Evolutionary conservation across 1,284 basidiomycete species (phyloP), one percentile per base, ranked within the genome.

Genomic region (Ganoderma lingzhi): DNA sequence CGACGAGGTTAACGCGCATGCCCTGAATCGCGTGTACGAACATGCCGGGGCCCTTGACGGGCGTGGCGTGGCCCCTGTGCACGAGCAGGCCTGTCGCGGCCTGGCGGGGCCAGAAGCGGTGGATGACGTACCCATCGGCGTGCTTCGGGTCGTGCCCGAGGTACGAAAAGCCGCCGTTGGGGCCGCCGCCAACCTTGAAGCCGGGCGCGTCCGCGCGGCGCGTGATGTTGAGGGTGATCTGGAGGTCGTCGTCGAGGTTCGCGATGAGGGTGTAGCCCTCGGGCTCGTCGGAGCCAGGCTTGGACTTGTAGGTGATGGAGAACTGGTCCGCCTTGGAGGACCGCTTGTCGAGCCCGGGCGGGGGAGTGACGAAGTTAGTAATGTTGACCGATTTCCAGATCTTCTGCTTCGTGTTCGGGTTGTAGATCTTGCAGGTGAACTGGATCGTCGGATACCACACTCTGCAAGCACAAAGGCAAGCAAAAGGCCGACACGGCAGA

Each of bases 1-100:
- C 98, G 72, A 98, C 90, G 67, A 96, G 88, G 82, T 99, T 96
- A 65, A 97, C 96, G 12, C 96, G 90, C 96, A 99, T 98, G 77
- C 97, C 97, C 81, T 99, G 98, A 80, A 99, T 97, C 37, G 98
- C 97, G 81, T 98, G 95, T 30, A 98, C 88, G 79, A 98, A 93
- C 91, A 96, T 95, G 48, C 95, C 97, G n/a, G 90, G 85, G 55
- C 95, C 96, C 45, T 88, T 85, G 55, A 92, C 85, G 51, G 89
- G 79, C 69, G 88, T 82, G 19, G 93, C 90, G 65, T 87, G 82
- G 45, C 96, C 96, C 61, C 92, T 87, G 74, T 87, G 80, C 68
- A 96, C 87, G 78, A 99, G 80, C 73, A 90, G 87, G 1, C 97
- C 97, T 23, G 84, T 84, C 63, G 87, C 90, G 68, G 83, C 77